phyloP scores from a whole-genome alignment of 2,329 filamentous ascomycete species.

The Penicillium sp. region DNA sequence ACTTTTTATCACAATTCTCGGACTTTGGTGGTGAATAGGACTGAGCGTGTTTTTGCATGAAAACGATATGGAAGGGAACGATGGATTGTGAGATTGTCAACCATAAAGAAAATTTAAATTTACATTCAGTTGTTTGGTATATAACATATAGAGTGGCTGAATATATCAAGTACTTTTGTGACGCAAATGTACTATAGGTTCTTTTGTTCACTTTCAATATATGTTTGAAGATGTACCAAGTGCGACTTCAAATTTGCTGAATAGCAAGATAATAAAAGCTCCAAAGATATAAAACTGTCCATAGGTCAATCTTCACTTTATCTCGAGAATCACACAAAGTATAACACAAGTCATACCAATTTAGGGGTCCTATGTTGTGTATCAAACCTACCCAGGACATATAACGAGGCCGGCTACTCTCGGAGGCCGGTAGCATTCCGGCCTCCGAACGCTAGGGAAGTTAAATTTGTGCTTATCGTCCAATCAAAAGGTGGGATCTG shows the following conservation, averaged over 20 bases:
- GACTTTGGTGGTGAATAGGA: not conserved
- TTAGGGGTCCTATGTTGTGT: not conserved
- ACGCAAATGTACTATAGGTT: not conserved
- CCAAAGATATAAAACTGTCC: not conserved
- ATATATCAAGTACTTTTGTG: not conserved
- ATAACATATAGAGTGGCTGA: no score
- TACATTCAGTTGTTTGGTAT: not conserved
- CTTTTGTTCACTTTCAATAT: not conserved
- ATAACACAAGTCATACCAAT: not conserved
- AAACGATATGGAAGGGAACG: no score
- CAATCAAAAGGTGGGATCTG: conserved; percentile 20
- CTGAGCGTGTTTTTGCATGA: conserved; percentile 1
- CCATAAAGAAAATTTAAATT: not conserved
- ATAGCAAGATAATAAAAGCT: not conserved
- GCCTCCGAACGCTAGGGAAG: conserved; percentile 37
- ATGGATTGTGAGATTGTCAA: not conserved
- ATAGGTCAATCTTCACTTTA: not conserved
- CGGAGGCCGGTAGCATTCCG: conserved; percentile 47
- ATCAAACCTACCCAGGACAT: not conserved
- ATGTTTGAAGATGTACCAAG: no score
- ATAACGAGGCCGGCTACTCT: conserved; percentile 30
- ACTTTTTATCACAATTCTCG: conserved; percentile 4
- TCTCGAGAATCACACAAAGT: not conserved
- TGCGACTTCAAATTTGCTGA: not conserved
- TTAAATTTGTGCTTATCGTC: conserved; percentile 21